Conservation (phyloP, 257 asterid genomes). For the Verbena officinalis region DNA sequence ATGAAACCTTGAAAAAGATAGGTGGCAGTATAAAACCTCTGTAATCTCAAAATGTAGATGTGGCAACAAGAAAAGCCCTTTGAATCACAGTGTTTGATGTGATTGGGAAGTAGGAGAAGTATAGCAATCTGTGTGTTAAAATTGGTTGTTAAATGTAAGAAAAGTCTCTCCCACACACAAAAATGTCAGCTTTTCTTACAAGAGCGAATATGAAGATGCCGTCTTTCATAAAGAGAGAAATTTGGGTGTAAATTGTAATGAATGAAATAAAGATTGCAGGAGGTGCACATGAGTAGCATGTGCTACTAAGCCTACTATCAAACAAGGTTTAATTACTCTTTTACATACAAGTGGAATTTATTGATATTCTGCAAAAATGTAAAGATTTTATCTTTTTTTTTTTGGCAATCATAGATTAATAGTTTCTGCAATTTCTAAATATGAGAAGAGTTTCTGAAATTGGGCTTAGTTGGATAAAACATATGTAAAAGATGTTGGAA, state of each 20-base stretch:
- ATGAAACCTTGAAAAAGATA: constrained; percentile 29
- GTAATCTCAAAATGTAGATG: constrained; percentile 20
- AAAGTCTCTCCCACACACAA: constrained; percentile 12
- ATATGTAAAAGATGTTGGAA: constrained; percentile 16
- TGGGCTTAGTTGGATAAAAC: constrained; percentile 8
- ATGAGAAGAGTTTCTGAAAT: constrained; percentile 13
- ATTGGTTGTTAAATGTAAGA: background rate
- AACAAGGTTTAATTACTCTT: too few species aligned
- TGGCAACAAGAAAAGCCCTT: background rate
- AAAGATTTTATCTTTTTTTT: background rate
- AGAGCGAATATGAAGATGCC: background rate
- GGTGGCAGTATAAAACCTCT: background rate
- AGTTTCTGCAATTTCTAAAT: constrained; percentile 11
- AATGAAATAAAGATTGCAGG: constrained; percentile 31
- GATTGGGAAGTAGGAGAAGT: constrained; percentile 7
- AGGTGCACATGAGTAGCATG: constrained; percentile 41
- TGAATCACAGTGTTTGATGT: background rate
- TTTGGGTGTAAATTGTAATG: constrained; percentile 29
- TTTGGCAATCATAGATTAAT: background rate
- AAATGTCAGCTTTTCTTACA: constrained; percentile 33
- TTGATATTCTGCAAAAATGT: constrained; percentile 10
- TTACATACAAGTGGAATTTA: background rate
- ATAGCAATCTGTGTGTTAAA: background rate
- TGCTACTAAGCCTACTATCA: constrained; percentile 34
- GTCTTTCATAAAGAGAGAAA: constrained; percentile 26